Evolutionary conservation across 2,329 filamentous ascomycete species (phyloP), one percentile per base, ranked within the genome.

Genomic region (Dendryphion nanum): DNA sequence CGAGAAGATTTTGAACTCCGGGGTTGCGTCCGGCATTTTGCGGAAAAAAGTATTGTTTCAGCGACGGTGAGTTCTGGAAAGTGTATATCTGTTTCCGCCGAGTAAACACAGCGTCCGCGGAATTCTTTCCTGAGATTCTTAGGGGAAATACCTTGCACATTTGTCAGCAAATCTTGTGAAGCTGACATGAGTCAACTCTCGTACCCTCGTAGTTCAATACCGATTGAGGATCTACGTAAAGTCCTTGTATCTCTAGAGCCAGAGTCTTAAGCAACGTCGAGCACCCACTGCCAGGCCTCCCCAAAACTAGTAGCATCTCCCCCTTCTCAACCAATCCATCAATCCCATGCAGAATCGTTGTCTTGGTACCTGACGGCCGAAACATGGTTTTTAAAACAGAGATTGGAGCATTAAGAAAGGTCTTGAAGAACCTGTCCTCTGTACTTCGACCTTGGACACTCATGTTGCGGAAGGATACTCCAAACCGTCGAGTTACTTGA

Each of bases 11-110:
- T 30, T 30, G 29, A 30, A 8, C 23, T n/a, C n/a, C n/a, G 8
- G 16, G 15, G 29, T 16, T 12, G 8, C 16, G 10, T 12, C 19
- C 19, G 33, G 18, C 14, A 16, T 10, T 35, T 35, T 5, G 45
- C 33, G 12, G 60, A 12, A 30, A 30, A 30, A 12, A n/a, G 10
- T 30, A 30, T 7, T 30, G 29, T 94, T 61, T 93, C 86, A 42
- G 85, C 83, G 3, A 94, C 88, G 0, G 86, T 90, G 16, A 95
- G 71, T 0, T 86, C 90, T 1, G 88, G 77, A 48, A 87, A 82
- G 53, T 93, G 87, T 5, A 89, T 72, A 49, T 93, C 88, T 53
- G 90, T 86, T 61, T 89, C 85, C 47, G 84, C 79, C 55, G 87
- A 89, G 69, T 90, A 91, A 6, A 89, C 81, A 1, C 83, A 82